These are phyloP conservation scores for Geotrichum histeridarum DNA, from an alignment of 1,139 yeast species.

Conservation along the genomic window DNA sequence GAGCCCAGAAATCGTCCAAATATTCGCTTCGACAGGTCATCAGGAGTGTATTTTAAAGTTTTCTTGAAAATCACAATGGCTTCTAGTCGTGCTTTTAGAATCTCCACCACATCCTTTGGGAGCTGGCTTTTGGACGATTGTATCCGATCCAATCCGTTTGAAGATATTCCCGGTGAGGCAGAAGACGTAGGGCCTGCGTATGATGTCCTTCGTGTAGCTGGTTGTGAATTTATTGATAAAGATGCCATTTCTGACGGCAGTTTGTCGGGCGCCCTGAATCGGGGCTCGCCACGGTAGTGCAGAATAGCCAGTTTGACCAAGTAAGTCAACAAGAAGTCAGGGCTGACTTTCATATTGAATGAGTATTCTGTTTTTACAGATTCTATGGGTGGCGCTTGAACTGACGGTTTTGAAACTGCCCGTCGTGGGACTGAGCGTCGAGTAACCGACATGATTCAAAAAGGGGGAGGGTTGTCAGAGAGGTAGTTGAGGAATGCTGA, in stretches of 20 bases:
- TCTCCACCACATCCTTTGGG: slow-evolving; percentile 13
- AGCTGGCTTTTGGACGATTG: slow-evolving; percentile 10
- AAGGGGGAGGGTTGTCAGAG: too few species aligned
- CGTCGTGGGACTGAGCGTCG: slow-evolving; percentile 8
- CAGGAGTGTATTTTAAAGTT: slow-evolving; percentile 11
- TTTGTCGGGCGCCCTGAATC: slow-evolving; percentile 23
- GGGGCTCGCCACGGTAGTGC: slow-evolving; percentile 33
- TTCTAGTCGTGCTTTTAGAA: neutral
- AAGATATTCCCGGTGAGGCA: neutral
- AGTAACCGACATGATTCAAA: slow-evolving; percentile 2
- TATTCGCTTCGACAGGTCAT: slow-evolving; percentile 20
- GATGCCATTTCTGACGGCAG: neutral
- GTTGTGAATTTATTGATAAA: slow-evolving; percentile 1
- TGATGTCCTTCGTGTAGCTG: slow-evolving; percentile 11
- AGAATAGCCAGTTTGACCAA: slow-evolving; percentile 34
- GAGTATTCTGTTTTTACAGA: neutral
- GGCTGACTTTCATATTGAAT: slow-evolving; percentile 22
- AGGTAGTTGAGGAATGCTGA: too few species aligned
- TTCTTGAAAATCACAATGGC: neutral
- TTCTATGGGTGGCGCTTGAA: neutral
- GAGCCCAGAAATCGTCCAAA: slow-evolving; percentile 15
- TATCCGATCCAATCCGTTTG: slow-evolving; percentile 1
- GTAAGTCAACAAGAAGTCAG: slow-evolving; percentile 33
- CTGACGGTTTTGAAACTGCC: slow-evolving; percentile 4
- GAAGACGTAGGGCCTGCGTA: neutral